Base-by-base conservation (phyloP, 1,284 basidiomycete genomes). In the Megacollybia platyphylla region DNA sequence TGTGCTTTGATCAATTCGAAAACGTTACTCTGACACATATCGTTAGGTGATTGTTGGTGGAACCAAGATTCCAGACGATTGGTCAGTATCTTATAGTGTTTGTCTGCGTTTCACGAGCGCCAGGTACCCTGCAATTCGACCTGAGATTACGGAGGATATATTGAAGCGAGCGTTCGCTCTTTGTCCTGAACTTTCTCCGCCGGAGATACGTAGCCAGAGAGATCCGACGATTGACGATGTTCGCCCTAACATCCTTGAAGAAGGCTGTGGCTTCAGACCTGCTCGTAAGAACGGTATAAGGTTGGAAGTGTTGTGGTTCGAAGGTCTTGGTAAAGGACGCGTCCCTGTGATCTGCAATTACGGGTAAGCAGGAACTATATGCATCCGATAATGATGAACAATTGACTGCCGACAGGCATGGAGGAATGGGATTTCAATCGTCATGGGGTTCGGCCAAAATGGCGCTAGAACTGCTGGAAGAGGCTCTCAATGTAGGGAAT, bases 231-330 rank as follows among this genome's bases (percentile, higher is more conserved):
- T 74, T 3, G 70, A 76, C 1, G 79, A 84, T 52, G 52, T 85
- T 1, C 63, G 70, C 38, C 59, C 71, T 0, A 61, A 81, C 24
- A 65, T 85, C 24, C 54, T 82, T n/a, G 80, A 81, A 46, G 73
- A 76, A 45, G 82, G 80, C 1, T 82, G 79, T 41, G 87, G 86
- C 0, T 59, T 88, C 31, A 65, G 87, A 8, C 87, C 87, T 0
- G 74, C 64, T 2, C 65, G 87, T 44, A 71, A 68, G 36, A 79
- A 77, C 18, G 86, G 85, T 0, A 62, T 83, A 4, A 65, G 86
- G 35, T 60, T 89, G 9, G 84, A 88, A 48, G 56, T 73, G 5
- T 74, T 81, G 49, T 67, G 61, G 57, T 54, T 62, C 13, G 48
- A 54, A 36, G 44, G 51, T 52, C 30, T 46, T 47, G 37, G 49